Base-by-base conservation (phyloP, 2,329 filamentous ascomycete genomes). In the Paradendryphiella salina region DNA sequence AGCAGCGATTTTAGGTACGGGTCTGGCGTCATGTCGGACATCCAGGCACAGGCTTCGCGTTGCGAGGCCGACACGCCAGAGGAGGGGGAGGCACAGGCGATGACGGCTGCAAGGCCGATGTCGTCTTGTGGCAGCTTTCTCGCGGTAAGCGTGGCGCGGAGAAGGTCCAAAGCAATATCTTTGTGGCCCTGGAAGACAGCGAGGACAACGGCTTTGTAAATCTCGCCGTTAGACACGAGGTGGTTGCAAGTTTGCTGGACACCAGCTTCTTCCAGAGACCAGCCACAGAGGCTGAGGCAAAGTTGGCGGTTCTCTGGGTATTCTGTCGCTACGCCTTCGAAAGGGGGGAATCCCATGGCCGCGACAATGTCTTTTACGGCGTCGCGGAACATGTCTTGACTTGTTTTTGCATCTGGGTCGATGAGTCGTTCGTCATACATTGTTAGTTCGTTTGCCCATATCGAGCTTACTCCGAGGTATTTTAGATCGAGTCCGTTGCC, bases 1-100 rank as follows among this genome's bases (percentile, higher is more conserved):
- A 90, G 89, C 39, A 94, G 87, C 5, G 88, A 89, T 47, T 89
- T 86, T 18, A 94, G 80, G 66, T 92, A 93, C 0, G 89, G 86
- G 62, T 94, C 88, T 0, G 86, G 85, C 54, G 87, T 79, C 60
- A 85, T 82, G 54, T 82, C 82, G 18, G 81, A 80, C 70, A 86
- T 83, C 73, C 83, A 84, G 9, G 77, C 73, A 56, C 84, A 85
- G 35, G 84, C 81, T 54, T 85, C 80, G 56, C 82, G 78, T 75
- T 85, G 85, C 39, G 83, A 81, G 26, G 79, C 73, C 49, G 82
- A 82, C 23, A 80, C 76, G 8, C 56, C 58, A 2, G 63, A 64
- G 5, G 55, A 57, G n/a, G 63, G 63, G 2, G 76, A 72, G 41
- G 77, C 75, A 39, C 76, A 75, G 6, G 78, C 76, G 23, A 80